Conservation (phyloP, 345 rosid genomes). For the Orychophragmus violaceus region DNA sequence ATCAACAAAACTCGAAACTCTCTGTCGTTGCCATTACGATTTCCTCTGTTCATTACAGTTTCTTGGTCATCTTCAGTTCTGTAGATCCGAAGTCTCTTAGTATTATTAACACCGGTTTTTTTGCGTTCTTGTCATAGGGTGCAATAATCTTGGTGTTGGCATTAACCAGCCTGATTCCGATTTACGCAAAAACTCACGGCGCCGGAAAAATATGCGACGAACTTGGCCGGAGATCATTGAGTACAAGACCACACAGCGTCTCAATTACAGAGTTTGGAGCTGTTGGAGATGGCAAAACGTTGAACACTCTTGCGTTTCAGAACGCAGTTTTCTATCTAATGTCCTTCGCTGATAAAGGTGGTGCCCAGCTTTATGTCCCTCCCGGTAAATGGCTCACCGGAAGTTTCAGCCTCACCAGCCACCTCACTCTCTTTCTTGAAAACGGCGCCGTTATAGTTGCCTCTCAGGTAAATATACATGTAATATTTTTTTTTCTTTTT, state of each 20-base stretch:
- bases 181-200: not conserved
- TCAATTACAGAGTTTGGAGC: conserved; percentile 56
- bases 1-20: not conserved
- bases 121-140: not conserved
- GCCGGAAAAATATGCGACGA: conserved; percentile 26
- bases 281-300: conserved; percentile 48
- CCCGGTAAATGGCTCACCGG: conserved; percentile 53
- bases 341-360: conserved; percentile 52
- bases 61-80: not conserved
- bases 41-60: not conserved
- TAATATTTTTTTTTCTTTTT: not conserved
- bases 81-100: not conserved
- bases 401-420: conserved; percentile 50
- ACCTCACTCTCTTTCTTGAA: conserved; percentile 50
- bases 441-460: conserved; percentile 50
- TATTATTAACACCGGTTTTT: too few species aligned
- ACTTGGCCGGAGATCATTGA: conserved; percentile 12
- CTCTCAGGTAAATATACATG: conserved; percentile 30
- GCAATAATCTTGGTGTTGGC: conserved; percentile 2
- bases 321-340: conserved; percentile 43
- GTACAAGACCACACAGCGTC: conserved; percentile 40
- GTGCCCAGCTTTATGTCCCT: conserved; percentile 50
- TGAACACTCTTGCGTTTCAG: conserved; percentile 51
- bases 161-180: conserved; percentile 6
- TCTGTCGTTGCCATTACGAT: not conserved